Percentiles rank a stretch among this genome's conserved stretches.
phyloP scores from a whole-genome alignment of 78 protist genomes.

The Bodo saltans region DNA sequence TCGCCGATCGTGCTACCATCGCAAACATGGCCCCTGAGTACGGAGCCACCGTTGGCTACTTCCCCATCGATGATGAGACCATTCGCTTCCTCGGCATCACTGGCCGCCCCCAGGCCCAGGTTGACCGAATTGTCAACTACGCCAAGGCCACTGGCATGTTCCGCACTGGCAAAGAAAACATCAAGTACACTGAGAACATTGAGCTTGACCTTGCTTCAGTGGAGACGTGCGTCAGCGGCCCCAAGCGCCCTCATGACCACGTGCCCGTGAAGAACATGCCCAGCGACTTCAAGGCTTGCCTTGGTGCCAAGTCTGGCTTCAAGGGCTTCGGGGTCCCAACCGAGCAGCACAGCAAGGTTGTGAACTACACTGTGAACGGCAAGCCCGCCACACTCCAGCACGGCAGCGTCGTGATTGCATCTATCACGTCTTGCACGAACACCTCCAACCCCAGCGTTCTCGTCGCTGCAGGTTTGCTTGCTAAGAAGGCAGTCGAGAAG shows the following conservation, averaged over 20 bases:
- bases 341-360: slow-evolving; percentile 40
- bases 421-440: slow-evolving; percentile 83
- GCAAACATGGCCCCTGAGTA: slow-evolving; percentile 86
- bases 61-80: slow-evolving; percentile 69
- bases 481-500: slow-evolving; percentile 64
- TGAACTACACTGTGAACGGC: slow-evolving; percentile 49
- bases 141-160: not conserved
- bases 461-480: slow-evolving; percentile 82
- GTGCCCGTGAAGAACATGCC: slow-evolving; percentile 57
- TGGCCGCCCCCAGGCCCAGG: slow-evolving; percentile 40
- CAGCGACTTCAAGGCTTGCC: slow-evolving; percentile 54
- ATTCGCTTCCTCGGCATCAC: slow-evolving; percentile 53
- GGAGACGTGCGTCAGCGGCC: slow-evolving; percentile 60
- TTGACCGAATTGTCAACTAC: slow-evolving; percentile 46
- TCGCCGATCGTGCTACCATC: slow-evolving; percentile 80
- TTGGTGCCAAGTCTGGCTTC: slow-evolving; percentile 64
- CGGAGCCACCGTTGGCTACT: slow-evolving; percentile 77
- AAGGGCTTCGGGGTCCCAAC: slow-evolving; percentile 66
- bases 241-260: slow-evolving; percentile 79
- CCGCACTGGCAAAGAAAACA: slow-evolving; percentile 4
- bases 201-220: slow-evolving; percentile 62
- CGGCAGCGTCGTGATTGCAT: slow-evolving; percentile 77
- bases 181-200: slow-evolving; percentile 39
- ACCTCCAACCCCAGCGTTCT: slow-evolving; percentile 78
- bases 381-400: slow-evolving; percentile 43